Base-by-base conservation (phyloP, 1,284 basidiomycete genomes). In the Pseudozyma thailandica region DNA sequence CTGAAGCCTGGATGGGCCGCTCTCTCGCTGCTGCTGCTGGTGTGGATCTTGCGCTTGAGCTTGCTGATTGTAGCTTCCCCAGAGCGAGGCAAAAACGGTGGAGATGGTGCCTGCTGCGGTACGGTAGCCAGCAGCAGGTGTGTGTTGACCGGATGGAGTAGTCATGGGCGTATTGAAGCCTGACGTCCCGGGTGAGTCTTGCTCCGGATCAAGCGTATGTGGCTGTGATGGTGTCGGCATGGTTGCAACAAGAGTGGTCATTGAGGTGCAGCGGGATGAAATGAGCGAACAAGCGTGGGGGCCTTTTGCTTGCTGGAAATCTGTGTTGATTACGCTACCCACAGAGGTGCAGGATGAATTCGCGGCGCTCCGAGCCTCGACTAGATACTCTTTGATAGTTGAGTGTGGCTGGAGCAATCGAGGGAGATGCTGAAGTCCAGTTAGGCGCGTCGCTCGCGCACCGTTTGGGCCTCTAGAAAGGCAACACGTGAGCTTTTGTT, bases 71-170 rank as follows among this genome's bases (percentile, higher is more conserved):
- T 72, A 72, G 21, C 56, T 46, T 8, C 59, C 64, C 70, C 70
- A 72, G 13, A 72, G 55, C 16, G 63, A 68, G 13, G 70, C 70
- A 28, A 72, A 72, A 10, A 52, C 70, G 27, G 54, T 57, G 25
- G 64, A 63, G n/a, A 72, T 45, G 1, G 70, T 72, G 4, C 49
- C 60, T 16, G 60, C 48, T 6, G 70, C 70, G 1, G 70, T 64
- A 30, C 57, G 54, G 49, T 63, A 72, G 4, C 56, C 56, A 6
- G 70, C 50, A 33, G 64, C 52, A 15, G 70, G 60, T 0, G 63
- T 66, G 50, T 53, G 55, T 0, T 64, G 56, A 18, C 52, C 66
- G 2, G 53, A 54, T n/a, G 59, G 59, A 13, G 59, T 43, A 5
- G 70, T 58, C 16, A 45, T 28, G 44, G 51, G 55, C 1, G 69